phyloP scores from a whole-genome alignment of 331 rosid genomes.

The Erythrophleum ivorense region DNA sequence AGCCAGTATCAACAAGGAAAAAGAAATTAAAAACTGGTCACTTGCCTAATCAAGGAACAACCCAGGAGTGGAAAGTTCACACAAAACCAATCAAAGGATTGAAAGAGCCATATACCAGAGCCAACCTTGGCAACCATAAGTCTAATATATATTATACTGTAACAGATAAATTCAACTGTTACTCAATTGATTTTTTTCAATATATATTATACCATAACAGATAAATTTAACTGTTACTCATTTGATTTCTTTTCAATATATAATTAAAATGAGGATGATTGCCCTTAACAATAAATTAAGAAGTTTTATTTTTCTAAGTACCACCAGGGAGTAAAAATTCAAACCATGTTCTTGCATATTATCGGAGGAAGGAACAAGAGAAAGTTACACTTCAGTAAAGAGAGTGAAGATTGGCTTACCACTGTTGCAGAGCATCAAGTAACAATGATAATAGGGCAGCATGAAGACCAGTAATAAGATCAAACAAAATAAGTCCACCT shows the following conservation, averaged over 20 bases:
- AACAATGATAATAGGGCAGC: conserved; percentile 92
- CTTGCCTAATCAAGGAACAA: background rate
- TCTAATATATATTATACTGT: background rate
- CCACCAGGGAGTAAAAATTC: background rate
- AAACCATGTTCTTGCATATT: background rate
- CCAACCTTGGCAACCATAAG: background rate
- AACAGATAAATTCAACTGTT: background rate
- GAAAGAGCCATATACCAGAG: background rate
- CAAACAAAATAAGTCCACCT: conserved; percentile 83
- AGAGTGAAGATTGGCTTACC: conserved; percentile 46
- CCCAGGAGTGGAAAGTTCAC: background rate
- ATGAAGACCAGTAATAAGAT: conserved; percentile 83
- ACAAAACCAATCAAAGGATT: background rate
- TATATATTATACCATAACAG: background rate
- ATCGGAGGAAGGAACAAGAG: background rate
- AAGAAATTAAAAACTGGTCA: background rate
- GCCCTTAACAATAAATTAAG: background rate
- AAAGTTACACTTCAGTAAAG: background rate
- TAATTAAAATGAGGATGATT: background rate
- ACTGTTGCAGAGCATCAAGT: conserved; percentile 78
- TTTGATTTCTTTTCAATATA: background rate
- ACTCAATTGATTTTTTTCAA: no score
- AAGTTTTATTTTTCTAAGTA: background rate
- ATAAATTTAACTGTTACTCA: background rate
- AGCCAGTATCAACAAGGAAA: background rate